A percentile compares a stretch with the other conserved stretches of the same genome.
phyloP scores from a whole-genome alignment of 1,284 basidiomycete species.

The Irpex rosettiformis region DNA sequence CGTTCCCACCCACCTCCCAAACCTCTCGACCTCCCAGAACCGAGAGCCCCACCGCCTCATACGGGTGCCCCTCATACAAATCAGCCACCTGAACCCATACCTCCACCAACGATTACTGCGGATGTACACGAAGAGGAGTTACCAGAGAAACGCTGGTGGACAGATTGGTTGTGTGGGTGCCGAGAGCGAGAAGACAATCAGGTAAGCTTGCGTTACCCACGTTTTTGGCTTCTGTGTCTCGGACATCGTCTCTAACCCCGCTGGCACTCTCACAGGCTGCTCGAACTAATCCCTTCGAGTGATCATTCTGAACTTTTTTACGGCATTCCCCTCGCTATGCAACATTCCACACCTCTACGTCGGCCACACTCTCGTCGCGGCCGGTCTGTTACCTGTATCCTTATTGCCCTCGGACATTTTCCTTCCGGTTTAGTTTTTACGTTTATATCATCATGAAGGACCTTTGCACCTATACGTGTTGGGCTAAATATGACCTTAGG shows the following conservation, averaged over 20 bases:
- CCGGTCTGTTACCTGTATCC: background rate
- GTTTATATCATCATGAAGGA: background rate
- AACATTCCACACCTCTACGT: background rate
- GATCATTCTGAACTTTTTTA: slow-evolving; percentile 13
- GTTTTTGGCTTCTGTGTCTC: background rate
- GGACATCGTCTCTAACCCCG: background rate
- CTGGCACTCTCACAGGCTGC: slow-evolving; percentile 49
- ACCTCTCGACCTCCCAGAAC: slow-evolving; percentile 55
- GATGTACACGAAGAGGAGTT: slow-evolving; percentile 26
- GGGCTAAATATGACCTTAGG: background rate
- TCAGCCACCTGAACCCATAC: slow-evolving; percentile 38
- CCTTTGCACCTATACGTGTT: background rate
- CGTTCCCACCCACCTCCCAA: slow-evolving; percentile 40
- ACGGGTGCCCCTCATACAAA: slow-evolving; percentile 26
- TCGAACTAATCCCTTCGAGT: slow-evolving; percentile 75
- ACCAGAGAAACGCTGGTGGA: slow-evolving; percentile 66
- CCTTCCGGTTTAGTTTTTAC: background rate
- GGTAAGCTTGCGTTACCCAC: slow-evolving; percentile 33
- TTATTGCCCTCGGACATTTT: background rate
- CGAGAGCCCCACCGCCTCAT: slow-evolving; percentile 53
- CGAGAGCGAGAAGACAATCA: slow-evolving; percentile 69
- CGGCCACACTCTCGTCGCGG: background rate
- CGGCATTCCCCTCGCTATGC: background rate
- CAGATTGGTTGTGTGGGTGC: slow-evolving; percentile 79
- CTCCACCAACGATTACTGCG: slow-evolving; percentile 30